phyloP scores from a whole-genome alignment of 257 asterid species.

The Solanum pennellii region DNA sequence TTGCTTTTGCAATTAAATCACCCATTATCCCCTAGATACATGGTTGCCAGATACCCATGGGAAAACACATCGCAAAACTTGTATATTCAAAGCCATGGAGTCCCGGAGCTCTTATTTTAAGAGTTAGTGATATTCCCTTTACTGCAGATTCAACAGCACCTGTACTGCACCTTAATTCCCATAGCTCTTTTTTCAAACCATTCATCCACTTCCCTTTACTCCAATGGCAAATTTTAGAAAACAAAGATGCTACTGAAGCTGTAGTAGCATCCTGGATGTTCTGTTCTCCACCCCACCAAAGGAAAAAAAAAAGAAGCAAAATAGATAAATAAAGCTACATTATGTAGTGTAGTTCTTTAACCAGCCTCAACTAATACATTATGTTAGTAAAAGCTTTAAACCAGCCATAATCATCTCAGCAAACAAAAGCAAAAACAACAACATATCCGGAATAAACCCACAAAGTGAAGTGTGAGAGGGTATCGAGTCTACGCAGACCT shows the following conservation, averaged over 20 bases:
- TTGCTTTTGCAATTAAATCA: not conserved
- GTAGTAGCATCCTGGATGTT: not conserved
- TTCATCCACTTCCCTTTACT: not conserved
- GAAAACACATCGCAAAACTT: not conserved
- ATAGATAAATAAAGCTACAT: not conserved
- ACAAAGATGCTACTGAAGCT: not conserved
- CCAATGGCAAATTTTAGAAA: not conserved
- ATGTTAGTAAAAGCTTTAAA: not conserved
- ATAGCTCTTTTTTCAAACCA: not conserved
- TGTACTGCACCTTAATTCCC: not conserved
- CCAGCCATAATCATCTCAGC: not conserved
- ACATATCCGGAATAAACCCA: not conserved
- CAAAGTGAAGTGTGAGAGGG: not conserved
- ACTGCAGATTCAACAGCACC: not conserved
- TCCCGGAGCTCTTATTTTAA: not conserved
- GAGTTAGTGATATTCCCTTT: not conserved
- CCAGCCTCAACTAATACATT: not conserved
- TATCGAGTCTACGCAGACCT: not conserved
- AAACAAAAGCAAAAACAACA: not conserved
- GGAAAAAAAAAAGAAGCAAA: not conserved
- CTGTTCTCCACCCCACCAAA: not conserved
- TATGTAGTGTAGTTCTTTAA: not conserved
- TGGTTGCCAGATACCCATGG: not conserved
- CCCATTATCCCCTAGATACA: not conserved
- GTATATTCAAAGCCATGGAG: not conserved